These are phyloP conservation scores for Geum urbanum DNA, from an alignment of 306 rosid species.

Conservation along the genomic window DNA sequence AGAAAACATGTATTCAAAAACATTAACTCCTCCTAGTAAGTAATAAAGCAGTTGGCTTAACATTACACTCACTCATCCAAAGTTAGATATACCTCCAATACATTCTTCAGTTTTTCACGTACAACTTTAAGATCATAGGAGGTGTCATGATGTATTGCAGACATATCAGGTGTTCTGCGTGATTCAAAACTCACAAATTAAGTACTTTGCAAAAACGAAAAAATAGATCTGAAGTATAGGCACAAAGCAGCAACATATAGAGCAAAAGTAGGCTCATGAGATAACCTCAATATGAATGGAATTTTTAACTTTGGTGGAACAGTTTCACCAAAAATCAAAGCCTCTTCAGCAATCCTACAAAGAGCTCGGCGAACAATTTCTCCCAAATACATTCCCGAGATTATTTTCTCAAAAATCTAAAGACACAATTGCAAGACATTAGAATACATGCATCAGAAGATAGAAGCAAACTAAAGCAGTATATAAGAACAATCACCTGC, in stretches of 20 bases:
- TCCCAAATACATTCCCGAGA: slow-evolving; percentile 99
- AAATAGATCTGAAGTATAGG: neutral
- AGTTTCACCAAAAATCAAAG: slow-evolving; percentile 69
- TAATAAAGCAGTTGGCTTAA: slow-evolving; percentile 9
- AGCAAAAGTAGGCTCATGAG: slow-evolving; percentile 11
- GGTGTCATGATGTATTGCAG: slow-evolving; percentile 80
- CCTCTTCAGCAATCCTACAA: slow-evolving; percentile 78
- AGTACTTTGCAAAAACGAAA: neutral
- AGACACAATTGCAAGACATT: slow-evolving; percentile 22
- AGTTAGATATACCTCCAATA: slow-evolving; percentile 56
- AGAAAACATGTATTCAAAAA: neutral
- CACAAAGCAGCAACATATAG: slow-evolving; percentile 1
- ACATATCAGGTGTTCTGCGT: slow-evolving; percentile 87
- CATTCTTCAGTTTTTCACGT: slow-evolving; percentile 57
- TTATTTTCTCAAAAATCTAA: slow-evolving; percentile 83
- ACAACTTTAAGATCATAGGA: slow-evolving; percentile 80
- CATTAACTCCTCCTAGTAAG: neutral
- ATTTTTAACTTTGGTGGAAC: slow-evolving; percentile 71
- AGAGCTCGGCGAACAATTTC: slow-evolving; percentile 79
- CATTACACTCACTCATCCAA: slow-evolving; percentile 1
- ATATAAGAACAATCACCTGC: slow-evolving; percentile 48
- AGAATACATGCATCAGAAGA: slow-evolving; percentile 8
- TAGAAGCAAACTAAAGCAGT: slow-evolving; percentile 7
- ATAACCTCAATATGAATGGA: slow-evolving; percentile 72
- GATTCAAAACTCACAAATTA: slow-evolving; percentile 16